Evolutionary conservation across 495 filamentous ascomycete species (phyloP), one percentile per base, ranked within the genome.

Genomic region (Neurospora sp.): DNA sequence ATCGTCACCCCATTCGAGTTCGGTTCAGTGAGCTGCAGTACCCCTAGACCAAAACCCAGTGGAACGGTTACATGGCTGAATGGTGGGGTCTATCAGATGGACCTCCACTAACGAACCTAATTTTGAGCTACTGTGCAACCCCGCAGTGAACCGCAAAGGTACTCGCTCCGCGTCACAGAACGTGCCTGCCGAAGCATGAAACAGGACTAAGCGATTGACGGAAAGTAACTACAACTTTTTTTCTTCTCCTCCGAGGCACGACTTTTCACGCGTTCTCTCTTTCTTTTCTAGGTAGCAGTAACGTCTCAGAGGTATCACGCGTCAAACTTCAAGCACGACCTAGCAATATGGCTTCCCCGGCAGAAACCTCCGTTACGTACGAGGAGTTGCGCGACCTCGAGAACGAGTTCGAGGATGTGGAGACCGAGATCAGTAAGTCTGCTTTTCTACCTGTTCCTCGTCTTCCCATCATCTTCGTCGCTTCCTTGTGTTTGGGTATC

Each of bases 361-460:
- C 85, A 71, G 82, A 84, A 59, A 81, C 80, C 19, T 69, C 75
- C 24, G 81, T 88, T 38, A 83, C 82, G 31, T 89, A 86, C 75
- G 85, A 86, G 78, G 86, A 90, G 71, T 83, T 93, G 15, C 84
- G 85, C 28, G 86, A 88, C 40, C 82, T 93, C 69, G 91, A 93
- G 85, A 86, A 85, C 72, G 89, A 92, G 21, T 92, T 93, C 71
- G 90, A 92, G 66, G 86, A 90, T 71, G 88, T 87, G 21, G 91
- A 93, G 79, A 84, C 85, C 10, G 87, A 92, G 73, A 91, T 91
- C 73, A 88, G 91, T 93, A 80, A 82, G 88, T 85, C 21, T 31
- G 39, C 42, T 31, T 70, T 24, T 54, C 28, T 13, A 17, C 31
- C 28, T 13, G 10, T 19, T 40, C 19, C 36, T 24, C 21, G 21